Evolutionary conservation across 2,329 filamentous ascomycete species (phyloP), one percentile per base, ranked within the genome.

Genomic region (Decorospora gaudefroyi): DNA sequence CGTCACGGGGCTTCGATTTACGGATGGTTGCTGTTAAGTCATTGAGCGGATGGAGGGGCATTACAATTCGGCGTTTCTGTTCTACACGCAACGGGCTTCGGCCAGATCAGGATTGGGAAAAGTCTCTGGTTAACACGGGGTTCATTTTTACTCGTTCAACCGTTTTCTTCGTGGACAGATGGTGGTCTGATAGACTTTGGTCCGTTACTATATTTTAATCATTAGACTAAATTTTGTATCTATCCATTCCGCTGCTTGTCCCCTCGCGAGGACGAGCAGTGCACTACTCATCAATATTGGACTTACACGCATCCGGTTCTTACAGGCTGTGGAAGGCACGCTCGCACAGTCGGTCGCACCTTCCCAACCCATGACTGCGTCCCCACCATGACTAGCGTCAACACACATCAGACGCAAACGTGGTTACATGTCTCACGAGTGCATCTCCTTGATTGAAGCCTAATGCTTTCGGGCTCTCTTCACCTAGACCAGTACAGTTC

Each of bases 191-290:
- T 49, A 54, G 44, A 54, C 22, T 42, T 41, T 31, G 42, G 36
- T 34, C 30, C 10, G 23, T 34, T 38, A 53, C 38, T 48, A 49
- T 28, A 27, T 39, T 53, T 55, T 55, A 55, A 55, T 55, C 28
- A 51, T 22, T 55, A 55, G 52, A 55, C 52, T 38, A 42, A 31
- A 47, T 45, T 40, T 28, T 40, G 40, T 32, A 48, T 34, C 26
- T 27, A 37, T 28, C 36, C 18, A 39, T 18, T 11, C 23, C 27
- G 11, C 32, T 42, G 42, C 32, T 39, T 26, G 13, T 32, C 34
- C 46, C 41, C 40, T 51, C 52, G 31, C 49, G 35, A 44, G 51
- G 48, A 42, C 17, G 29, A 16, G 25, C 35, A 46, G 25, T 28
- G 22, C 18, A 30, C 10, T 4, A 41, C 12, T n/a, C n/a, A n/a